Conservation (phyloP, 169 alveolate genomes). For the Eimeria maxima region DNA sequence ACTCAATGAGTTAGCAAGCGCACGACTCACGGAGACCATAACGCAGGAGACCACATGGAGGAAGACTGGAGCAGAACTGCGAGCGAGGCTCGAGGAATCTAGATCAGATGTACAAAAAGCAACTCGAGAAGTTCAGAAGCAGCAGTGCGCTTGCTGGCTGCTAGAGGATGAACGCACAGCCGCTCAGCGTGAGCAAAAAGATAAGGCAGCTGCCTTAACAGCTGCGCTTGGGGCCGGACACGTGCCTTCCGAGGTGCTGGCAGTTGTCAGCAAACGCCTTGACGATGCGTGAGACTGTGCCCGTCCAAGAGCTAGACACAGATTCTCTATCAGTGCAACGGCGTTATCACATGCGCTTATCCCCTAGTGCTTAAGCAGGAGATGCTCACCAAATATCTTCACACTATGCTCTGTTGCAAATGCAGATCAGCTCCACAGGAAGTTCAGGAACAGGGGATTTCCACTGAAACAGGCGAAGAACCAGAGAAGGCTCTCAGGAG, state of each 20-base stretch:
- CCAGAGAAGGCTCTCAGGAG: constrained; percentile 74
- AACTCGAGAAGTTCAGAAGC: constrained; percentile 43
- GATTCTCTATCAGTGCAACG: background rate
- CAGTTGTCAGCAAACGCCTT: constrained; percentile 11
- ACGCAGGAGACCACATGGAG: constrained; percentile 38
- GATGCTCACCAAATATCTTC: background rate
- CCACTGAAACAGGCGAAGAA: background rate
- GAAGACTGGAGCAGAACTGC: constrained; percentile 18
- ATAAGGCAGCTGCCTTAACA: constrained; percentile 20
- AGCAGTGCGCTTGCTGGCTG: constrained; percentile 64
- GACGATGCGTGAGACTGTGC: constrained; percentile 61
- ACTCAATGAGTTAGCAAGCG: constrained; percentile 46
- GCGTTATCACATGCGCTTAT: background rate
- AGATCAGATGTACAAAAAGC: background rate
- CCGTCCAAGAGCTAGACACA: background rate
- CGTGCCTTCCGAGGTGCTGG: constrained; percentile 50
- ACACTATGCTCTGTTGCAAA: background rate
- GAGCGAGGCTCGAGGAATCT: constrained; percentile 9
- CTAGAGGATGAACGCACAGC: constrained; percentile 61
- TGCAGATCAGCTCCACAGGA: constrained; percentile 9
- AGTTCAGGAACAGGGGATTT: background rate
- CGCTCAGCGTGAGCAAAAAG: constrained; percentile 51
- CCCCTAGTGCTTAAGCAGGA: background rate
- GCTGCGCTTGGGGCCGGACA: constrained; percentile 49
- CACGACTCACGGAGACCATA: constrained; percentile 56